Percentiles rank a stretch among this genome's conserved stretches.
phyloP scores from a whole-genome alignment of 1,139 yeast species.

The Suhomyces bokatorum region DNA sequence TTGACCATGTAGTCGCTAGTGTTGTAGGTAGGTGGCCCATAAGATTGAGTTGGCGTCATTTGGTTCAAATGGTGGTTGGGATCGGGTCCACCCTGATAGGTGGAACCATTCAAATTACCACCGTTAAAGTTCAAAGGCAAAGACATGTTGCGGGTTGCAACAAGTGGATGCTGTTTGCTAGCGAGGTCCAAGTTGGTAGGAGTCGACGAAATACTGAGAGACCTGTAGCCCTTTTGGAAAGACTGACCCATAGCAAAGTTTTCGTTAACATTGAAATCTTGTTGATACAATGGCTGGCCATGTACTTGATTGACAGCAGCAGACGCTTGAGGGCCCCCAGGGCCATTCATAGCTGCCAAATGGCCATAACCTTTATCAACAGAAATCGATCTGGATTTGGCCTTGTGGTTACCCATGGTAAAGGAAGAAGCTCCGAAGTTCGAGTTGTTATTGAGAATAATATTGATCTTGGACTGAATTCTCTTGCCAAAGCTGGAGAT shows the following conservation, averaged over 20 bases:
- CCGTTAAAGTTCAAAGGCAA: constrained; percentile 12
- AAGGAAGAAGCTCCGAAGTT: neutral
- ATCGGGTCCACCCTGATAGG: neutral
- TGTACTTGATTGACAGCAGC: neutral
- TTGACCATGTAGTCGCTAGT: constrained; percentile 15
- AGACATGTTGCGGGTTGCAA: constrained; percentile 13
- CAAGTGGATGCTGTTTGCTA: neutral
- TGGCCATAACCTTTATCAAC: constrained; percentile 7
- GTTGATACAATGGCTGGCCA: constrained; percentile 7
- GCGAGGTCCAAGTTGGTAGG: constrained; percentile 4
- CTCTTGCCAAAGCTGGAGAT: constrained; percentile 48
- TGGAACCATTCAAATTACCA: constrained; percentile 1
- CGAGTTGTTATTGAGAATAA: constrained; percentile 25
- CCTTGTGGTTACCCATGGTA: constrained; percentile 10
- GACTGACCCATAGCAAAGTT: constrained; percentile 1
- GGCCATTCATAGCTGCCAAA: constrained; percentile 3
- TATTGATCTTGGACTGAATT: constrained; percentile 47
- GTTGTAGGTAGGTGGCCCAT: constrained; percentile 4
- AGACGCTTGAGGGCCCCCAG: constrained; percentile 4
- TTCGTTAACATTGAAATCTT: constrained; percentile 25
- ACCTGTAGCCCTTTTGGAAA: constrained; percentile 7
- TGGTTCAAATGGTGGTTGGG: constrained; percentile 2
- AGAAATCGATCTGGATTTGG: constrained; percentile 11
- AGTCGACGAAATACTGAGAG: constrained; percentile 13
- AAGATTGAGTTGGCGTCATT: constrained; percentile 1